Conservation (phyloP, 2,329 filamentous ascomycete genomes). For the Talaromyces sp. region DNA sequence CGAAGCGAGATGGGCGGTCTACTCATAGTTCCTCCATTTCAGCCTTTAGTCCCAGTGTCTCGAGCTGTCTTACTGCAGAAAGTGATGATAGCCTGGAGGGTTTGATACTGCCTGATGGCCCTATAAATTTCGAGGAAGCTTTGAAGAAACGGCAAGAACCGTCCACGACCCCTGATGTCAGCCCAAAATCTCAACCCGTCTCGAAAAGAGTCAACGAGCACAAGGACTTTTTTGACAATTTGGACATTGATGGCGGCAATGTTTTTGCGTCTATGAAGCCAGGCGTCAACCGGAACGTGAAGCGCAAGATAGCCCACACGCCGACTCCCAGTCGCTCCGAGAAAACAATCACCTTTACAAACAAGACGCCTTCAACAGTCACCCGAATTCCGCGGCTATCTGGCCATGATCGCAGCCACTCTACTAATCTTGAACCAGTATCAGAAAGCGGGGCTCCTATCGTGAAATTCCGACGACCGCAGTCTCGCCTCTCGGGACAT, state of each 20-base stretch:
- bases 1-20: constrained; percentile 70
- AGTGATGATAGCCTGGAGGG: constrained; percentile 90
- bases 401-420: constrained; percentile 64
- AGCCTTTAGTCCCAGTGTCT: constrained; percentile 84
- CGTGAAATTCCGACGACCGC: constrained; percentile 56
- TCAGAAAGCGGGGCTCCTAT: constrained; percentile 80
- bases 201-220: constrained; percentile 24
- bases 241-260: constrained; percentile 81
- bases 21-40: constrained; percentile 82
- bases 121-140: constrained; percentile 74
- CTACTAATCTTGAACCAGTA: constrained; percentile 79
- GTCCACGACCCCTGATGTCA: constrained; percentile 29
- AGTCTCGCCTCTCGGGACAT: constrained; percentile 61
- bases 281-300: constrained; percentile 85
- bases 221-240: constrained; percentile 78
- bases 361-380: constrained; percentile 53
- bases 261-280: constrained; percentile 75
- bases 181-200: constrained; percentile 15
- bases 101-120: constrained; percentile 76
- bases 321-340: constrained; percentile 64
- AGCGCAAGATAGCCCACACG: constrained; percentile 68
- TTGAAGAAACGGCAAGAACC: constrained; percentile 63
- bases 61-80: constrained; percentile 84
- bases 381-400: constrained; percentile 78
- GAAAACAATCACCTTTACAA: constrained; percentile 86